Evolutionary conservation across 2,329 filamentous ascomycete species (phyloP).

Genomic region (Penicillium sp.): DNA sequence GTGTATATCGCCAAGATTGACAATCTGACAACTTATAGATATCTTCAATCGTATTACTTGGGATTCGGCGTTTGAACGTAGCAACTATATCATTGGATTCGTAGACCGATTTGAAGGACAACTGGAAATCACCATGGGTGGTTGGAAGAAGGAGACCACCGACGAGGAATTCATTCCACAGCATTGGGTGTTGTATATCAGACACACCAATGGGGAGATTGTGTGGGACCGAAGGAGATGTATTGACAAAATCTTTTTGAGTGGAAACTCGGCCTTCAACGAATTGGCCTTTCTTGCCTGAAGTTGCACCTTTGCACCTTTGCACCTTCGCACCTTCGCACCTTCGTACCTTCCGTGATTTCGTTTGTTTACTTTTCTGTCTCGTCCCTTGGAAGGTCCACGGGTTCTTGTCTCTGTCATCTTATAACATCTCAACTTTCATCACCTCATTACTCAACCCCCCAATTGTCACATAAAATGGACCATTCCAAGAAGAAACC

Average conservation of each 20-base stretch:
- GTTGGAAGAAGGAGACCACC: constrained; percentile 56
- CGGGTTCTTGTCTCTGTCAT: background rate
- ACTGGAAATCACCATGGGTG: constrained; percentile 48
- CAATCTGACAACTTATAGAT: constrained; percentile 29
- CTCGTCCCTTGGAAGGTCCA: background rate
- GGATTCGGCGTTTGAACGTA: constrained; percentile 48
- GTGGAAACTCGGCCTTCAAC: constrained; percentile 39
- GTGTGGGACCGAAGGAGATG: constrained; percentile 54
- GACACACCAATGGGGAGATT: constrained; percentile 38
- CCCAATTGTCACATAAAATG: constrained; percentile 7
- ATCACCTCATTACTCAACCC: background rate
- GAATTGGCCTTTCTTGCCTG: constrained; percentile 31
- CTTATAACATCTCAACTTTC: background rate
- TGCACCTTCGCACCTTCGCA: background rate
- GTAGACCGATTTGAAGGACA: constrained; percentile 54
- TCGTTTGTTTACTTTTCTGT: background rate
- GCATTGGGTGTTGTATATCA: constrained; percentile 54
- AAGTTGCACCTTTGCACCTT: constrained; percentile 2
- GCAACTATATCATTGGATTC: constrained; percentile 54
- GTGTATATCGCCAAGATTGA: background rate
- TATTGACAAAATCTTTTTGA: constrained; percentile 51
- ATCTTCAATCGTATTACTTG: constrained; percentile 52
- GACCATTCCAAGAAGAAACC: constrained; percentile 15
- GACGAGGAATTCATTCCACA: constrained; percentile 59
- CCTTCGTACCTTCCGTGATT: background rate